Base-by-base conservation (phyloP, 495 filamentous ascomycete genomes). In the Penicillium turbatum region DNA sequence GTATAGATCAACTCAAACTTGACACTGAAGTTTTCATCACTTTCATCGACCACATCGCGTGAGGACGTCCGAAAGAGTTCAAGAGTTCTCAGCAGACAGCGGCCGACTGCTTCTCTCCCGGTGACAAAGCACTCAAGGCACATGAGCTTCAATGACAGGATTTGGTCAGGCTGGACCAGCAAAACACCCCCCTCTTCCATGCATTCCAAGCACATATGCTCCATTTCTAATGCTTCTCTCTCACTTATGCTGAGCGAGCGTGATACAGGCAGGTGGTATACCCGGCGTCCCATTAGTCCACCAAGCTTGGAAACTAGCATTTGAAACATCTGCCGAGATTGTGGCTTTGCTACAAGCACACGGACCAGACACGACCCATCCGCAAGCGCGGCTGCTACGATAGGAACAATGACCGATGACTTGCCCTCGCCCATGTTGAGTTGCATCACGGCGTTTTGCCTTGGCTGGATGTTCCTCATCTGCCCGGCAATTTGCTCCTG, bases 361-460 rank as follows among this genome's bases (percentile, higher is more conserved):
- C 84, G 68, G 0, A 80, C 74, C 0, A 90, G 64, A n/a, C 67
- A 67, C 0, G 47, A 51, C 0, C 72, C 72, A 53, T 89, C 65
- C 1, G 84, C 82, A 15, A 87, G 65, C 2, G 65, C 61, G 0
- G 77, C 70, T 1, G 81, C 76, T 1, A 85, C 77, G 17, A 86
- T 80, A 0, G 87, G 86, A 0, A 87, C 75, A 45, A 91, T 86
- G 1, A 90, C 83, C 0, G 82, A 83, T 0, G 85, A 83, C 55
- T 91, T 91, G 0, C 87, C 87, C 64, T 87, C 80, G 0, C 86
- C 87, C 86, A 90, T 90, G 55, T 88, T 89, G 26, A 91, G 65
- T 60, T 90, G 86, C 65, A 89, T 74, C 9, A 86, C 81, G 0
- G 72, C 55, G 60, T 85, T 89, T 3, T 53, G 11, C 1, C 52